Conservation (phyloP, 768 basidiomycete species). For the Psilocybe azurescens region DNA sequence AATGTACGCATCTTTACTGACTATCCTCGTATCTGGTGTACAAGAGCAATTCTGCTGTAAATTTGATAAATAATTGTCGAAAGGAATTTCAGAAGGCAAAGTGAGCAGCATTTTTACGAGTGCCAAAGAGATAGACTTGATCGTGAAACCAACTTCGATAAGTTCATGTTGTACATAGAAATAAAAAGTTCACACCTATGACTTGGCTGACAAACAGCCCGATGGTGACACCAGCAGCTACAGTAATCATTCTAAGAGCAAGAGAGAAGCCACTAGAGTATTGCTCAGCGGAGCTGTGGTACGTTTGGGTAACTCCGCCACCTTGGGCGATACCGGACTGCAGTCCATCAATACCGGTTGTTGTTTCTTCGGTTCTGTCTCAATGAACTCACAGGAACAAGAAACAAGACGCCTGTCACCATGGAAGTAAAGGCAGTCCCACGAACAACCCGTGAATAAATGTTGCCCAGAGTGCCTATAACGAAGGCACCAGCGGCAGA, state of each 20-base stretch:
- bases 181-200: conserved; percentile 39
- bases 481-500: conserved; percentile 81
- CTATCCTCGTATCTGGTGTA: neutral
- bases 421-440: conserved; percentile 90
- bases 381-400: conserved; percentile 73
- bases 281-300: conserved; percentile 64
- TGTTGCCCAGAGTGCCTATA: conserved; percentile 79
- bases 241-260: conserved; percentile 82
- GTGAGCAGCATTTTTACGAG: conserved; percentile 72
- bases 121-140: conserved; percentile 74
- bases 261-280: conserved; percentile 82
- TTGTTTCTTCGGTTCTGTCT: neutral
- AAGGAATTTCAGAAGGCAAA: conserved; percentile 68
- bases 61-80: neutral
- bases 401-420: conserved; percentile 92
- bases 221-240: conserved; percentile 85
- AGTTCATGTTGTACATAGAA: neutral
- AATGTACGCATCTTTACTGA: conserved; percentile 3
- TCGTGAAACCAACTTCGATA: neutral
- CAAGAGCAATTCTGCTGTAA: neutral
- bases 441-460: conserved; percentile 76
- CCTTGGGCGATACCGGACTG: conserved; percentile 81
- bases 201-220: conserved; percentile 85
- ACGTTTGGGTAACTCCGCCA: conserved; percentile 69
- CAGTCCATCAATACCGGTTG: conserved; percentile 14